Percentiles rank a stretch among this genome's conserved stretches.
phyloP scores from a whole-genome alignment of 345 rosid genomes.

The Salix caprea region DNA sequence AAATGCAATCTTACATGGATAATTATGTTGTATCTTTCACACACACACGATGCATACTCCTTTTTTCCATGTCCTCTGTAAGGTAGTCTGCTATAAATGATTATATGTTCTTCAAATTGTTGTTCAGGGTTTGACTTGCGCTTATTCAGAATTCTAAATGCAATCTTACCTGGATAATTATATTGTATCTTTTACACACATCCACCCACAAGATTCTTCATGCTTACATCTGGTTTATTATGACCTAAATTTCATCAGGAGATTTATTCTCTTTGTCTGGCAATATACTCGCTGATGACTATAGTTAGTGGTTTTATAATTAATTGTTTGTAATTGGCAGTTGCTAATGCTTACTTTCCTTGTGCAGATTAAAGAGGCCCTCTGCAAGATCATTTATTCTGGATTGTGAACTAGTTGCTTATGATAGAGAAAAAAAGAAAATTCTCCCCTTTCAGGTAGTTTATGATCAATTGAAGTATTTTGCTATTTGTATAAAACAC shows the following conservation, averaged over 20 bases:
- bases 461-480: not conserved
- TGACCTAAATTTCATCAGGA: not conserved
- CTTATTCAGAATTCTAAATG: no score
- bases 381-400: slow-evolving; percentile 69
- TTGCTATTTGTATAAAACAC: not conserved
- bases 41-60: no score
- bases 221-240: not conserved
- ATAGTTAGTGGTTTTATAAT: not conserved
- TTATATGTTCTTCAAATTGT: not conserved
- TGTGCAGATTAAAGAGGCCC: slow-evolving; percentile 69
- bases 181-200: not conserved
- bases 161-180: not conserved
- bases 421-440: slow-evolving; percentile 62
- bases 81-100: not conserved
- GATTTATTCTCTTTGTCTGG: not conserved
- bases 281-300: not conserved
- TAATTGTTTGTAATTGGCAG: not conserved
- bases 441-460: slow-evolving; percentile 93
- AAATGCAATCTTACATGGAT: not conserved
- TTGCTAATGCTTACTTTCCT: slow-evolving; percentile 17
- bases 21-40: not conserved
- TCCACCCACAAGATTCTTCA: not conserved
- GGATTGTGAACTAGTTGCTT: slow-evolving; percentile 94
- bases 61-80: no score
- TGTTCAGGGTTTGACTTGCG: not conserved